Conservation (phyloP, 495 filamentous ascomycete genomes). For the Lasiosphaeris hirsuta region DNA sequence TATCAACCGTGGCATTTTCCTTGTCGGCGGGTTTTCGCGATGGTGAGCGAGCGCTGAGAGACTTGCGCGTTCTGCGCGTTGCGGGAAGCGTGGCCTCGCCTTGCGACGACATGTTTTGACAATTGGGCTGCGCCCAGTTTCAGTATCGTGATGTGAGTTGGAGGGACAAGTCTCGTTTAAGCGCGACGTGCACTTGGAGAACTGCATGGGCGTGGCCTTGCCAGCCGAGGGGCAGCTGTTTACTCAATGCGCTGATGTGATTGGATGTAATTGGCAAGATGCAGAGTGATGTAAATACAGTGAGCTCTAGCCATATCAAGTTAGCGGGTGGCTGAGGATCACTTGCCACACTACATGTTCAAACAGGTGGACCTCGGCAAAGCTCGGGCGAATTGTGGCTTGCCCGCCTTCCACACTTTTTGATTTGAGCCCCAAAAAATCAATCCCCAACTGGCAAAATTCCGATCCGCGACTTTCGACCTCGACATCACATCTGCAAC, state of each 20-base stretch:
- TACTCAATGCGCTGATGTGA: constrained; percentile 1
- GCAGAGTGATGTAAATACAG: constrained; percentile 11
- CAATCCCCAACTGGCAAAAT: constrained; percentile 31
- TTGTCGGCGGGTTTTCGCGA: constrained; percentile 54
- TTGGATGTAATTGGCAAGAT: background rate
- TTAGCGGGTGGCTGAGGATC: constrained; percentile 1
- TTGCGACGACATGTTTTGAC: constrained; percentile 41
- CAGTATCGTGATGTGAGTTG: background rate
- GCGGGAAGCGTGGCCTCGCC: constrained; percentile 47
- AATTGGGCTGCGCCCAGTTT: background rate
- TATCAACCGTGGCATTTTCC: constrained; percentile 69
- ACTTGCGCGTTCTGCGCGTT: constrained; percentile 69
- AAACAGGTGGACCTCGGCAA: background rate
- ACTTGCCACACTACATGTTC: background rate
- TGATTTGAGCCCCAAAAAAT: constrained; percentile 26
- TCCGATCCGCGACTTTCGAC: constrained; percentile 19
- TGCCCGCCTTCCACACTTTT: constrained; percentile 36
- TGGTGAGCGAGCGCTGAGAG: constrained; percentile 67
- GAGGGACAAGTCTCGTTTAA: background rate
- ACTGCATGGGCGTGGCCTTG: background rate
- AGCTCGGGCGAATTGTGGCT: constrained; percentile 29
- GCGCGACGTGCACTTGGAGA: constrained; percentile 7
- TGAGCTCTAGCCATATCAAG: background rate
- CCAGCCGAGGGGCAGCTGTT: constrained; percentile 14
- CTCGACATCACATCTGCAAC: constrained; percentile 14